These are phyloP conservation scores for Cordyceps javanica DNA, from an alignment of 2,329 filamentous ascomycete species.

Conservation along the genomic window DNA sequence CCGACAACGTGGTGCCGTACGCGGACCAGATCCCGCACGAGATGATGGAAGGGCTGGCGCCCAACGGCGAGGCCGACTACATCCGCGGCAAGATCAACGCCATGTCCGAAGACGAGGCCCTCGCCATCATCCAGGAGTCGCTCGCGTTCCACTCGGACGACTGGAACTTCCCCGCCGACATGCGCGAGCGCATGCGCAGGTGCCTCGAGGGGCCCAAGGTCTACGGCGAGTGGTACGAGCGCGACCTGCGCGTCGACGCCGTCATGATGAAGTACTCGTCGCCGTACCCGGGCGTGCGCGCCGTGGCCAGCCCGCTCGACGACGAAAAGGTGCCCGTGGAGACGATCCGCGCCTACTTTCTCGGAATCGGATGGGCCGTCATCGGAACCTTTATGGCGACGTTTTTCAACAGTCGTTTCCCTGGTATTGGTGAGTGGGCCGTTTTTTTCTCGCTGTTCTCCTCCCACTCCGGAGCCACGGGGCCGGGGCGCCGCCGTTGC, in stretches of 20 bases:
- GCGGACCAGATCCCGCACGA: constrained; percentile 33
- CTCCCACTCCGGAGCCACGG: not conserved
- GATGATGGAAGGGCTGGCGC: constrained; percentile 34
- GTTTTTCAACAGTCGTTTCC: constrained; percentile 36
- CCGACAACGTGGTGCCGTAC: constrained; percentile 3
- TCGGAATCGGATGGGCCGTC: constrained; percentile 34
- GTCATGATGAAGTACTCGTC: constrained; percentile 34
- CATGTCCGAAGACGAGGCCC: constrained; percentile 37
- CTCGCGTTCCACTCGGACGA: constrained; percentile 36
- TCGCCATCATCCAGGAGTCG: constrained; percentile 32
- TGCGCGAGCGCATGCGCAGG: constrained; percentile 34
- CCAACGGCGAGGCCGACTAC: constrained; percentile 37
- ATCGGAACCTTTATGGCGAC: constrained; percentile 35
- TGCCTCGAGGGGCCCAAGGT: constrained; percentile 31
- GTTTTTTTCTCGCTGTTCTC: not conserved
- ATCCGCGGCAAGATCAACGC: constrained; percentile 35
- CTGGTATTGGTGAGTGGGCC: constrained; percentile 27
- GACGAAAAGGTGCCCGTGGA: constrained; percentile 31
- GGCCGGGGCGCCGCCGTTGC: not conserved
- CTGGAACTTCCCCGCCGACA: constrained; percentile 38
- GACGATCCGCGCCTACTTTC: constrained; percentile 36
- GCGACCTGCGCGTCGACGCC: constrained; percentile 35
- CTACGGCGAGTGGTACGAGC: constrained; percentile 35
- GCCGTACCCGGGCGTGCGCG: constrained; percentile 36
- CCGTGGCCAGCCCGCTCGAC: constrained; percentile 32